phyloP scores from a whole-genome alignment of 768 basidiomycete species.

The Asterophora lycoperdoides region DNA sequence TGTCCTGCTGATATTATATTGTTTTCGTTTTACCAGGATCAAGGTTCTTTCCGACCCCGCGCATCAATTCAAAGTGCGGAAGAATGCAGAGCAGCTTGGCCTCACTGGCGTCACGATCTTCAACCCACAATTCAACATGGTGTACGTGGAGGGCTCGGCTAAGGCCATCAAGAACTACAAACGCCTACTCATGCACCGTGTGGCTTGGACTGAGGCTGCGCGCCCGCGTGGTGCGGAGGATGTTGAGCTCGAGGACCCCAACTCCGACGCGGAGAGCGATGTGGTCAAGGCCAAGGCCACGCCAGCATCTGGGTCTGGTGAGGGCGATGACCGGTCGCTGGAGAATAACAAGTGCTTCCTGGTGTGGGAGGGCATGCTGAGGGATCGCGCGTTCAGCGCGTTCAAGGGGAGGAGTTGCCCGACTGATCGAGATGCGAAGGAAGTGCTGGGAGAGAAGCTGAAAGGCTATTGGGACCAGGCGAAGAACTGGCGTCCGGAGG shows the following conservation, averaged over 20 bases:
- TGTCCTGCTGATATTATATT: neutral
- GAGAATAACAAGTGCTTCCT: constrained; percentile 86
- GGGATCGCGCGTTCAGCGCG: constrained; percentile 73
- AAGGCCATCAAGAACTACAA: constrained; percentile 88
- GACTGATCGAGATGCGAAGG: constrained; percentile 82
- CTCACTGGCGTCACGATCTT: constrained; percentile 89
- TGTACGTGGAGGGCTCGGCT: constrained; percentile 89
- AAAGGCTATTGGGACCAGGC: constrained; percentile 94
- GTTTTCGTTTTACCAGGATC: constrained; percentile 46
- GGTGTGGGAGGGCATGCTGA: constrained; percentile 89
- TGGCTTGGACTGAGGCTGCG: constrained; percentile 92
- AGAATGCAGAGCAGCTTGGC: constrained; percentile 90
- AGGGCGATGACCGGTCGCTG: constrained; percentile 43
- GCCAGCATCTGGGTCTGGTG: constrained; percentile 16
- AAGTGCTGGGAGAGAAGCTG: constrained; percentile 78
- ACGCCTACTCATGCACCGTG: constrained; percentile 78
- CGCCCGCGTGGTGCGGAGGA: constrained; percentile 72
- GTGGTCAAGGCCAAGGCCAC: constrained; percentile 33
- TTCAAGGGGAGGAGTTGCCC: constrained; percentile 84
- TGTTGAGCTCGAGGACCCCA: constrained; percentile 56
- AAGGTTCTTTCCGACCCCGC: constrained; percentile 86
- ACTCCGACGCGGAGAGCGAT: constrained; percentile 37
- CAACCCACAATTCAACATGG: constrained; percentile 83
- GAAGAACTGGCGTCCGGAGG: constrained; percentile 84
- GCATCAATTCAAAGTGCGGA: constrained; percentile 94